Conservation (phyloP, 2,329 filamentous ascomycete species). For the Epichloe sibirici region DNA sequence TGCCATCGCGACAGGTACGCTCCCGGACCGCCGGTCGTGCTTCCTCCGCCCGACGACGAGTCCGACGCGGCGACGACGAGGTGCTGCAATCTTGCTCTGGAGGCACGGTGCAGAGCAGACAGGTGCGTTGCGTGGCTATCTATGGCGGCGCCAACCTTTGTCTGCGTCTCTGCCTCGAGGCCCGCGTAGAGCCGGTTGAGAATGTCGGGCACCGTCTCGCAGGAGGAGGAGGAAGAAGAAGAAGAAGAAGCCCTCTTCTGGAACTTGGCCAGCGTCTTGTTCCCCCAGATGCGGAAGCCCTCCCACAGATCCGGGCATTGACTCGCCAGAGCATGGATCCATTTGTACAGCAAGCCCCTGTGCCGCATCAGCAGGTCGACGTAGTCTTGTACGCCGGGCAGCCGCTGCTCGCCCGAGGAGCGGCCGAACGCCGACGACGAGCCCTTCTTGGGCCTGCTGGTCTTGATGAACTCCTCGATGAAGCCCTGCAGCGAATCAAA, state of each 20-base stretch:
- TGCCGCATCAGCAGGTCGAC: conserved; percentile 55
- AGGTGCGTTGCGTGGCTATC: conserved; percentile 52
- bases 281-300: conserved; percentile 49
- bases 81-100: conserved; percentile 39
- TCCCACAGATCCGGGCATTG: conserved; percentile 54
- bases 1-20: conserved; percentile 65
- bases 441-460: conserved; percentile 32
- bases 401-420: conserved; percentile 9
- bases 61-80: conserved; percentile 40
- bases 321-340: conserved; percentile 56
- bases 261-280: conserved; percentile 46
- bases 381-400: conserved; percentile 59
- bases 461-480: conserved; percentile 57
- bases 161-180: conserved; percentile 35
- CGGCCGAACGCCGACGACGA: neutral
- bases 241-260: conserved; percentile 9
- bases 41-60: conserved; percentile 18
- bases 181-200: conserved; percentile 30
- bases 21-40: conserved; percentile 46
- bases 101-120: conserved; percentile 37
- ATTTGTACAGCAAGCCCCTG: conserved; percentile 51
- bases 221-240: no score
- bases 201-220: conserved; percentile 20
- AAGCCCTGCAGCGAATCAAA: conserved; percentile 56
- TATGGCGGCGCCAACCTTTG: conserved; percentile 36